phyloP scores from a whole-genome alignment of 2,329 filamentous ascomycete species.

The Paracoccidioides brasiliensis region DNA sequence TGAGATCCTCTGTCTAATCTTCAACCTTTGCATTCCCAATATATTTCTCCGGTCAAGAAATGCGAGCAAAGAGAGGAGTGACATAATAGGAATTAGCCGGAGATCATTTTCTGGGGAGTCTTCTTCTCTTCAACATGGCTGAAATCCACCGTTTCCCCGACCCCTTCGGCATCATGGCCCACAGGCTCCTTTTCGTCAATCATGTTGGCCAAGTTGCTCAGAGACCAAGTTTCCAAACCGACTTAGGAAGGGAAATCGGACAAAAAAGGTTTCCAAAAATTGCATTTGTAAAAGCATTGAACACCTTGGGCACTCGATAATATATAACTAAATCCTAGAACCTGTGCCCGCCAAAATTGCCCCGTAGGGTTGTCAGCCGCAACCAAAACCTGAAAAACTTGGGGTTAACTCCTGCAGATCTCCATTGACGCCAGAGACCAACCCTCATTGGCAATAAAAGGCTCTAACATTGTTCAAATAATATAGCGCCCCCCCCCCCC shows the following conservation, averaged over 20 bases:
- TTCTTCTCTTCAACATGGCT: constrained; percentile 26
- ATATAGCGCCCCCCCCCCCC: too few relatives aligned
- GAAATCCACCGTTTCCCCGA: constrained; percentile 12
- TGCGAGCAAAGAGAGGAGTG: constrained; percentile 24
- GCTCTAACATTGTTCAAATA: too few relatives aligned
- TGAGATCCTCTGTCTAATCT: constrained; percentile 11
- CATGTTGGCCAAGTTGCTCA: background rate
- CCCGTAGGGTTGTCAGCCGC: background rate
- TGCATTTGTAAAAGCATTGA: background rate
- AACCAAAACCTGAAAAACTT: background rate
- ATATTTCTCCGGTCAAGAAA: constrained; percentile 18
- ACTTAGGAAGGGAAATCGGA: background rate
- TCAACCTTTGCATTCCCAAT: constrained; percentile 17
- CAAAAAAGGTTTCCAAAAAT: background rate
- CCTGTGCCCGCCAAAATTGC: background rate
- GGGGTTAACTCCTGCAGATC: too few relatives aligned
- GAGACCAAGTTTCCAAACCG: background rate
- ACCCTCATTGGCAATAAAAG: background rate
- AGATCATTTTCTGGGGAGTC: constrained; percentile 28
- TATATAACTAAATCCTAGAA: background rate
- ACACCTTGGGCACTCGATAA: background rate
- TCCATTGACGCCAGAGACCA: too few relatives aligned
- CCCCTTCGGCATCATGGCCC: background rate
- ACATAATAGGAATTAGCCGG: constrained; percentile 26
- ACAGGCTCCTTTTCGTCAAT: background rate